Percentiles rank a stretch among this genome's conserved stretches.
phyloP scores from a whole-genome alignment of 2,329 filamentous ascomycete genomes.

The Chalaropsis thielavioides region DNA sequence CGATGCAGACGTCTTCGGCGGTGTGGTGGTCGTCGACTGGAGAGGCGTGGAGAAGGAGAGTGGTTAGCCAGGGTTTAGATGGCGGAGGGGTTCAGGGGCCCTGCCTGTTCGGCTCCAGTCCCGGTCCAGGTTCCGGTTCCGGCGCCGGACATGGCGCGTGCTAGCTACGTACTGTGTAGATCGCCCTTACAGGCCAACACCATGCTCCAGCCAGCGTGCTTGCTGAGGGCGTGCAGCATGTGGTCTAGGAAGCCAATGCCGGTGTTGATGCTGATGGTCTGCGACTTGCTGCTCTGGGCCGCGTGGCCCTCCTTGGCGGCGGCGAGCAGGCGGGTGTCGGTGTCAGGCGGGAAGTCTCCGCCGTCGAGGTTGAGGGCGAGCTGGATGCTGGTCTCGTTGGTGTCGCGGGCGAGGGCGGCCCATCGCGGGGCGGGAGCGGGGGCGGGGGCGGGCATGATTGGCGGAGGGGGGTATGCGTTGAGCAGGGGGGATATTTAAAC shows the following conservation, averaged over 20 bases:
- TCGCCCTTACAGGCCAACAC: constrained; percentile 73
- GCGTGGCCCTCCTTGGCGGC: constrained; percentile 51
- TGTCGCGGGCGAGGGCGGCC: constrained; percentile 70
- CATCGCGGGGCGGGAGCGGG: constrained; percentile 38
- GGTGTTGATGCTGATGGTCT: constrained; percentile 76
- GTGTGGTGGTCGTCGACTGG: constrained; percentile 97
- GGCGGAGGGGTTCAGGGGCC: not conserved
- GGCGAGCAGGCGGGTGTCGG: constrained; percentile 38
- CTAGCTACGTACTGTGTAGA: constrained; percentile 58
- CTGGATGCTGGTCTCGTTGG: constrained; percentile 96
- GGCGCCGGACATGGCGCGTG: not conserved
- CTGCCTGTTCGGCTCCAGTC: not conserved
- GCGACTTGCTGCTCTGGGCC: constrained; percentile 66
- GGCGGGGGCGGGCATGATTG: not conserved
- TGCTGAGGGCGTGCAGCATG: constrained; percentile 93
- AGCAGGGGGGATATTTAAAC: not conserved
- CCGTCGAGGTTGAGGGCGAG: constrained; percentile 88
- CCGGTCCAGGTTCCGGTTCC: not conserved
- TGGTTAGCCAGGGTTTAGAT: not conserved
- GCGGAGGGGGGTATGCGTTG: not conserved
- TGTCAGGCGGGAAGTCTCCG: constrained; percentile 55
- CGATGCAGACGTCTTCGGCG: constrained; percentile 86
- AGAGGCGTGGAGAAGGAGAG: not conserved
- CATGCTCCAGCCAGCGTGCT: constrained; percentile 90
- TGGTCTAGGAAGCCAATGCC: constrained; percentile 97